A percentile compares a stretch with the other conserved stretches of the same genome.
phyloP scores from a whole-genome alignment of 441 rosid species.

The Populus trichocarpa region DNA sequence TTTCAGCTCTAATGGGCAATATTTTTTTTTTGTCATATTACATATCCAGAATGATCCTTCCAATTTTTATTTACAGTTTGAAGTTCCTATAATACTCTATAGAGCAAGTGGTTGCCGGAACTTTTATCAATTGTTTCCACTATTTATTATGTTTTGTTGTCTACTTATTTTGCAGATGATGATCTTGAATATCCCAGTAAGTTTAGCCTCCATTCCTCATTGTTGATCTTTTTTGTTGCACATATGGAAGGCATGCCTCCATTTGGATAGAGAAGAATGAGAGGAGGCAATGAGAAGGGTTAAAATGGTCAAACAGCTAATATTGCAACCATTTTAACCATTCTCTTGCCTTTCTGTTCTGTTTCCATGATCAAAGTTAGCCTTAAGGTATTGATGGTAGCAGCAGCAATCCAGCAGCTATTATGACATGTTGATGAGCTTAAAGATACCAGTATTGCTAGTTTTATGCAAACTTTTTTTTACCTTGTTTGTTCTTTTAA shows the following conservation, averaged over 20 bases:
- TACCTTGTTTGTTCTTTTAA: background rate
- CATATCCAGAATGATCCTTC: background rate
- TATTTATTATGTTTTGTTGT: constrained; percentile 9
- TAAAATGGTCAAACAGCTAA: background rate
- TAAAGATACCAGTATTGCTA: background rate
- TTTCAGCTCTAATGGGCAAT: background rate
- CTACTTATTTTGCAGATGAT: constrained; percentile 63
- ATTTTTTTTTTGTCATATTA: background rate
- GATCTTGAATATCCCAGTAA: constrained; percentile 71
- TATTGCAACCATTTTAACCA: background rate
- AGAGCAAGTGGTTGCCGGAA: background rate
- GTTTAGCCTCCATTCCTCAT: constrained; percentile 30
- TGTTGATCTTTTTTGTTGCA: background rate
- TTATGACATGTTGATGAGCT: background rate
- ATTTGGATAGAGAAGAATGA: background rate
- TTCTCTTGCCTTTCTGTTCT: background rate
- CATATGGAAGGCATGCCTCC: background rate
- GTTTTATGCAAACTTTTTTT: background rate
- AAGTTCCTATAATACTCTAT: background rate
- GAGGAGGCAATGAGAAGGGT: constrained; percentile 7
- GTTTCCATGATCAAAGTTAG: background rate
- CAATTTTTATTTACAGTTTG: background rate
- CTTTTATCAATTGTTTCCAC: constrained; percentile 7
- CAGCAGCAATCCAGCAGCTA: background rate
- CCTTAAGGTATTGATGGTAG: background rate